Conservation (phyloP, 2,329 filamentous ascomycete species). For the Ceratocystis harringtonii region DNA sequence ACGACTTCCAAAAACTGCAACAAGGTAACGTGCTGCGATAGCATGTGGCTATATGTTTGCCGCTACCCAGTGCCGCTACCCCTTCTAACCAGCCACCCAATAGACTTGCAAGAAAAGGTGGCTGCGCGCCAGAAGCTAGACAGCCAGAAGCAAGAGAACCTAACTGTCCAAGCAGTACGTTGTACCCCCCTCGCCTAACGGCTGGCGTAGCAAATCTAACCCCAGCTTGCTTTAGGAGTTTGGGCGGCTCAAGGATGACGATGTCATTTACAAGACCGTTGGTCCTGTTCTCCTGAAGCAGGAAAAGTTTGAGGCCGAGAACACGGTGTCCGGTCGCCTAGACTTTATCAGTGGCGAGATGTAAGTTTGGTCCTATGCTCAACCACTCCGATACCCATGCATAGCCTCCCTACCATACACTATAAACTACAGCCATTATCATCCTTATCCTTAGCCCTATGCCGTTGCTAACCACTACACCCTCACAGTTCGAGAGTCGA, state of each 20-base stretch:
- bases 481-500: slow-evolving; percentile 26
- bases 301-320: slow-evolving; percentile 75
- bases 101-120: slow-evolving; percentile 67
- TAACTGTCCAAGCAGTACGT: slow-evolving; percentile 63
- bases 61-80: neutral
- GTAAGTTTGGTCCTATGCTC: slow-evolving; percentile 34
- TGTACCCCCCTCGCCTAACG: neutral
- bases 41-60: too few relatives aligned
- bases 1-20: slow-evolving; percentile 78
- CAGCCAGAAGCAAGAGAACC: slow-evolving; percentile 85
- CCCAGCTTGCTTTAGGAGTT: slow-evolving; percentile 51
- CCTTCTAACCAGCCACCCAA: slow-evolving; percentile 7
- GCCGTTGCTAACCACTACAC: slow-evolving; percentile 16
- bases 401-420: too few relatives aligned
- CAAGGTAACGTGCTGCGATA: slow-evolving; percentile 42
- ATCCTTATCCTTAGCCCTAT: neutral
- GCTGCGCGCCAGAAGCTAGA: slow-evolving; percentile 80
- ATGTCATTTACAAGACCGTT: slow-evolving; percentile 90
- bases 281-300: slow-evolving; percentile 90
- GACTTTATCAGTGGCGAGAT: slow-evolving; percentile 93
- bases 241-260: slow-evolving; percentile 56
- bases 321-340: slow-evolving; percentile 76
- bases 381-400: neutral
- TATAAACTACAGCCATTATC: neutral
- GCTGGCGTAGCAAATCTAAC: neutral